These are phyloP conservation scores for Spizellomyces sp. DNA, from an alignment of 192 early-diverging fungal species.

Conservation along the genomic window DNA sequence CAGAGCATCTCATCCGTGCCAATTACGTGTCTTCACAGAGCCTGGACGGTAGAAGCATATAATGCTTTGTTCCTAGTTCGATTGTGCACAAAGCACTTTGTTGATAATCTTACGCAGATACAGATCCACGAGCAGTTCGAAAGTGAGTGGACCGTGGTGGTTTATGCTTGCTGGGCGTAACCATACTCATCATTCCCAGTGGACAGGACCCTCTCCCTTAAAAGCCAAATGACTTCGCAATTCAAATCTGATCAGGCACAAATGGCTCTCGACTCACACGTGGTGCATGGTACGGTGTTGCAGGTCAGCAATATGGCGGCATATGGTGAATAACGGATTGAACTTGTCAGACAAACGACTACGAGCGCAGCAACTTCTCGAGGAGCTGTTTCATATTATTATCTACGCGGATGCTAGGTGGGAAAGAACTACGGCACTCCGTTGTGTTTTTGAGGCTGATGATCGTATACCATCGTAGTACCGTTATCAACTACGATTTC, in stretches of 20 bases:
- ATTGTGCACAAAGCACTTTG: constrained; percentile 69
- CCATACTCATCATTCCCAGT: constrained; percentile 1
- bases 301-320: background rate
- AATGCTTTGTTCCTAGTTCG: constrained; percentile 70
- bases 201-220: constrained; percentile 17
- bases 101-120: constrained; percentile 53
- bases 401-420: constrained; percentile 58
- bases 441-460: background rate
- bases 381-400: constrained; percentile 54
- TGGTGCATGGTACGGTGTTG: constrained; percentile 14
- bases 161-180: background rate
- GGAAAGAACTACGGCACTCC: background rate
- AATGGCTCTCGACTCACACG: constrained; percentile 14
- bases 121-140: constrained; percentile 66
- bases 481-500: constrained; percentile 55
- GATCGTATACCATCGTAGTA: constrained; percentile 27
- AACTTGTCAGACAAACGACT: constrained; percentile 42
- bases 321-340: background rate
- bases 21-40: constrained; percentile 34
- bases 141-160: constrained; percentile 38
- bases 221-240: background rate
- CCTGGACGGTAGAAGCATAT: constrained; percentile 61
- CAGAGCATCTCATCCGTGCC: background rate
- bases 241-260: background rate
- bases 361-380: constrained; percentile 60